Evolutionary conservation across 148 eudicot genomes (phyloP).

Genomic region (Linanthus parryae): DNA sequence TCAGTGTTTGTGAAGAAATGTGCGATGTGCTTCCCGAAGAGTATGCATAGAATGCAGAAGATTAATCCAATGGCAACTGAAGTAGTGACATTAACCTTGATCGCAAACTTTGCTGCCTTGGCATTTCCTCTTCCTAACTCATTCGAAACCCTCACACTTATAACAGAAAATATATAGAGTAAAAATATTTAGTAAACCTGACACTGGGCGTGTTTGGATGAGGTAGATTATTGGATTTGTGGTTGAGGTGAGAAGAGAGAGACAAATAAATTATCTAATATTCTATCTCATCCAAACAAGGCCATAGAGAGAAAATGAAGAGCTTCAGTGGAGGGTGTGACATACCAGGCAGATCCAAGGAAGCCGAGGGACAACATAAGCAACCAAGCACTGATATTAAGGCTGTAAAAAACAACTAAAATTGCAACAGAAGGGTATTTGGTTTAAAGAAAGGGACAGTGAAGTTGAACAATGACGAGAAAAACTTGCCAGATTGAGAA

Average conservation of each 20-base stretch:
- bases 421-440: too few relatives aligned
- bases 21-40: constrained; percentile 17
- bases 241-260: too few relatives aligned
- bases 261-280: too few relatives aligned
- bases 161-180: too few relatives aligned
- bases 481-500: constrained; percentile 74
- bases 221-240: neutral
- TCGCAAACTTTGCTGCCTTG: constrained; percentile 55
- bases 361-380: constrained; percentile 69
- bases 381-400: constrained; percentile 53
- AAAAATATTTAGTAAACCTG: neutral
- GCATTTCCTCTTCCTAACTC: constrained; percentile 70
- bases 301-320: too few relatives aligned
- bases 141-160: constrained; percentile 61
- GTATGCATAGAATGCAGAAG: constrained; percentile 26
- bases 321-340: too few relatives aligned
- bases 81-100: constrained; percentile 45
- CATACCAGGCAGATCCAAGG: constrained; percentile 59
- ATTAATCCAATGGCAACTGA: constrained; percentile 36
- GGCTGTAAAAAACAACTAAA: constrained; percentile 30
- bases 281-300: too few relatives aligned
- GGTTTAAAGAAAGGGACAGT: too few relatives aligned
- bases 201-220: neutral
- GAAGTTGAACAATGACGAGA: too few relatives aligned
- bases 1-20: constrained; percentile 30